phyloP scores from a whole-genome alignment of 1,284 basidiomycete species.

The Cronartium quercuum region DNA sequence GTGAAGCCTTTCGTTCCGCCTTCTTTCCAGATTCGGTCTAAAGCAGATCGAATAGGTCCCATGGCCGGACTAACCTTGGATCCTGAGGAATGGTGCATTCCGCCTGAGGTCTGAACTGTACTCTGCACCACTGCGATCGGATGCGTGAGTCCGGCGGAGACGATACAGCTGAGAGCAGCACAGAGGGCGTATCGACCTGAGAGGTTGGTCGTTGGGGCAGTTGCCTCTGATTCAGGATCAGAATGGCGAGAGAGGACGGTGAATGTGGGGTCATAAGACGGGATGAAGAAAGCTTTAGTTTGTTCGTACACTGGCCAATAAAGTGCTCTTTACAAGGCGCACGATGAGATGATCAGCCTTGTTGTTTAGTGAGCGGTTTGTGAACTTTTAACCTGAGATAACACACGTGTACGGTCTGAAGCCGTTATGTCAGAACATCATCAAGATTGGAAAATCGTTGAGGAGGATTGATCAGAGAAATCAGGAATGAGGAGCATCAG shows the following conservation, averaged over 20 bases:
- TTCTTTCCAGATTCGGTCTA: not conserved
- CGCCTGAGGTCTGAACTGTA: not conserved
- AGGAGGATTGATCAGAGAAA: no score
- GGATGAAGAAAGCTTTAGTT: not conserved
- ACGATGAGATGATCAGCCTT: no score
- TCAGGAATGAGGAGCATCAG: no score
- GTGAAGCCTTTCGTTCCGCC: not conserved
- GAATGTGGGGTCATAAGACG: not conserved
- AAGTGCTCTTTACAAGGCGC: not conserved
- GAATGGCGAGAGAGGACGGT: not conserved
- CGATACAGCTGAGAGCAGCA: not conserved
- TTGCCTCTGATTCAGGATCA: not conserved
- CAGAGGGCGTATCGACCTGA: not conserved
- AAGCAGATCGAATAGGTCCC: not conserved
- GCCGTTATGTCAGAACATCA: no score
- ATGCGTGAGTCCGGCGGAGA: not conserved
- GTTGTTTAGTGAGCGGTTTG: no score
- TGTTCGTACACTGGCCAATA: slow-evolving; percentile 4
- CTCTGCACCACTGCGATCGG: not conserved
- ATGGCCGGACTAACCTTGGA: no score
- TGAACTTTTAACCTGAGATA: no score
- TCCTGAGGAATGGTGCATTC: not conserved
- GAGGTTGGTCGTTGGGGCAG: not conserved
- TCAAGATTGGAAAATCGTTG: no score
- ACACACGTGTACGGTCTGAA: not conserved